Evolutionary conservation across 768 basidiomycete genomes (phyloP), one percentile per base, ranked within the genome.

Genomic region (Vararia minispora): DNA sequence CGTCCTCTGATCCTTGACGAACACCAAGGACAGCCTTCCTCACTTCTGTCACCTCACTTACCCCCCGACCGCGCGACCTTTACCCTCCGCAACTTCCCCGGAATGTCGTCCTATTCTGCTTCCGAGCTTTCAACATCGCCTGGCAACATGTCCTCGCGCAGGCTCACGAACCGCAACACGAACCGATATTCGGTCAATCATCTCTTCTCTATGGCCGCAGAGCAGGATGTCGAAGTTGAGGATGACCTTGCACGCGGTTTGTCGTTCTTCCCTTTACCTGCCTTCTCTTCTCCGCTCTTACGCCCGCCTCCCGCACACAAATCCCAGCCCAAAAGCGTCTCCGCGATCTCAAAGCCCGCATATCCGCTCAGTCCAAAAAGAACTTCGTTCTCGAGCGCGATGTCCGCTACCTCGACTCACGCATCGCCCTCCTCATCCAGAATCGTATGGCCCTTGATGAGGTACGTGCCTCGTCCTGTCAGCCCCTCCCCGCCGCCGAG

Each of bases 321-420:
- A 44, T 40, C 36, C 35, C 56, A 90, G 95, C 95, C 34, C 95
- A 99, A 68, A 97, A 94, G 61, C 89, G 94, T 33, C 67, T 99
- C 22, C 73, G 95, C 22, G 95, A 99, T 52, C 72, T 99, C 46
- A 99, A 99, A 65, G 76, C 82, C 20, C 86, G 91, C 56, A 99
- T 99, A 43, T 98, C 95, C 11, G 85, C 90, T 0, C 95, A 98
- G 63, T 92, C 89, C 39, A 99, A 99, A 73, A 98, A 97, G 77
- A 99, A 99, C 65, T 99, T 99, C 52, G 95, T 99, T 28, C 74
- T 99, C 9, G 95, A 99, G 59, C 82, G 95, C 31, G 95, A 99
- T 59, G 95, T 99, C 24, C 83, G 95, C 35, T 99, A 98, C 59
- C 78, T 99, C 29, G 95, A 99, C 66, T 88, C 87, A 26, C 75